Evolutionary conservation across 768 basidiomycete species (phyloP).

Genomic region (Lactifluus subvellereus): DNA sequence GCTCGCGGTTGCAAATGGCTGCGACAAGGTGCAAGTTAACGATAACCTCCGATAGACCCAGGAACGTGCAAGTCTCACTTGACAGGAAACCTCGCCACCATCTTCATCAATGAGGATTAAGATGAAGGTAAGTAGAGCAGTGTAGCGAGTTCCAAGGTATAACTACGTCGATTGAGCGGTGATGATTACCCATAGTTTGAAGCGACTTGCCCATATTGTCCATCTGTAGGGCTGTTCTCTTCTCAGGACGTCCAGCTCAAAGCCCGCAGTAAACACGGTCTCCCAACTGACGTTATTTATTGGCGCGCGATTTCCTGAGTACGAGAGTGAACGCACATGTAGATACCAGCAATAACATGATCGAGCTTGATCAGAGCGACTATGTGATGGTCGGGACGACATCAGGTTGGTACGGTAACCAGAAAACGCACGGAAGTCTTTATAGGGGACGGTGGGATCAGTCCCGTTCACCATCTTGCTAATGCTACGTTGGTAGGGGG

Average conservation of each 20-base stretch:
- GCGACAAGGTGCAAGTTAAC: not conserved
- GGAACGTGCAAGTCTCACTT: not conserved
- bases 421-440: conserved; percentile 1
- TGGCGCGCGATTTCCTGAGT: not conserved
- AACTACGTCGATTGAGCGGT: not conserved
- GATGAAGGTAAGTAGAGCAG: not conserved
- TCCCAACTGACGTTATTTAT: conserved; percentile 2
- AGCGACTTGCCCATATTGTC: conserved; percentile 7
- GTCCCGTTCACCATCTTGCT: conserved; percentile 10
- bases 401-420: too few relatives aligned
- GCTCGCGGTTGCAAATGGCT: not conserved
- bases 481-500: not conserved
- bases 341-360: not conserved
- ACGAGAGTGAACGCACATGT: not conserved
- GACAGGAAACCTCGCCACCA: not conserved
- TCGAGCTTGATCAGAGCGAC: not conserved
- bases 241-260: conserved; percentile 2
- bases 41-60: not conserved
- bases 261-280: not conserved
- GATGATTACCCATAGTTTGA: too few relatives aligned
- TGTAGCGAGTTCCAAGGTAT: conserved; percentile 12
- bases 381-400: not conserved
- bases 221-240: not conserved
- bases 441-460: not conserved
- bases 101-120: not conserved